Conservation (phyloP, 192 early-diverging fungal genomes). For the Phycomyces nitens region DNA sequence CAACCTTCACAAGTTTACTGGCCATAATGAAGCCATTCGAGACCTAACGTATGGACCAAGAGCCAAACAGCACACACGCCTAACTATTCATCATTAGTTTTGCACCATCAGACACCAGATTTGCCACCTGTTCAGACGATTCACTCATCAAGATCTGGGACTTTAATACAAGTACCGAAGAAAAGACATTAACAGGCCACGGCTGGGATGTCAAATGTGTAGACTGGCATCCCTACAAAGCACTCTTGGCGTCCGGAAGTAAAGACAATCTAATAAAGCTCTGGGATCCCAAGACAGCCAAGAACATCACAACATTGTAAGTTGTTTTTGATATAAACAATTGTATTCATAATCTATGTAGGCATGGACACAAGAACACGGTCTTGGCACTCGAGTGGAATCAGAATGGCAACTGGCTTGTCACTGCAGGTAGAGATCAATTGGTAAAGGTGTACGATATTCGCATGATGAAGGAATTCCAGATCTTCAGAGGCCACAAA, state of each 20-base stretch:
- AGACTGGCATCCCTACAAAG: conserved; percentile 96
- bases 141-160: conserved; percentile 95
- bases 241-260: conserved; percentile 87
- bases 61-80: neutral
- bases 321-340: no score
- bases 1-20: conserved; percentile 83
- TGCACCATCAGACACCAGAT: conserved; percentile 88
- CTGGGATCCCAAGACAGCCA: conserved; percentile 94
- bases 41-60: conserved; percentile 62
- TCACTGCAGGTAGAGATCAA: conserved; percentile 87
- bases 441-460: conserved; percentile 93
- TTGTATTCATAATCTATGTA: no score
- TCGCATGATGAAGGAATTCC: conserved; percentile 86
- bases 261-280: conserved; percentile 95
- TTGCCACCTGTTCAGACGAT: conserved; percentile 95
- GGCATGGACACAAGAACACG: conserved; percentile 92
- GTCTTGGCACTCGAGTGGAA: conserved; percentile 92
- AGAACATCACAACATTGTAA: conserved; percentile 81
- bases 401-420: conserved; percentile 95
- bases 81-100: conserved; percentile 56
- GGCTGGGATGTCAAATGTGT: conserved; percentile 96
- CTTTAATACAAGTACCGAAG: conserved; percentile 82
- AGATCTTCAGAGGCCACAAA: conserved; percentile 79
- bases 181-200: conserved; percentile 78
- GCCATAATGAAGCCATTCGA: conserved; percentile 86